Evolutionary conservation across 1,284 basidiomycete genomes (phyloP).

Genomic region (Ceratobasidium sp.): DNA sequence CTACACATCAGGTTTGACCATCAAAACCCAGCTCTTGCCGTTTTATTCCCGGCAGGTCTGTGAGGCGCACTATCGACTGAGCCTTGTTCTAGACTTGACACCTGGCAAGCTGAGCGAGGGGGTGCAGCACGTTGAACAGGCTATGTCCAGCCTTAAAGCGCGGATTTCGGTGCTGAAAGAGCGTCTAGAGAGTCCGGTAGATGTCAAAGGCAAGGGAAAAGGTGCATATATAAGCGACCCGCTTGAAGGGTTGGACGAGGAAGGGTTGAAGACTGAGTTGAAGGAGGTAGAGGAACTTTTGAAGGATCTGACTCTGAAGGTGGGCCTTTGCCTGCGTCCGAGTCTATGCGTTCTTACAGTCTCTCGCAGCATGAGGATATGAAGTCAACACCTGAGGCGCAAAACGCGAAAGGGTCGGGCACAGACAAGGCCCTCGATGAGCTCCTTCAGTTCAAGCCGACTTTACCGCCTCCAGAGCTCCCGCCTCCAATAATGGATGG

Average conservation of each 20-base stretch:
- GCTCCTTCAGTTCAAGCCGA: conserved; percentile 59
- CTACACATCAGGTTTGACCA: conserved; percentile 75
- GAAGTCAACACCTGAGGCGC: conserved; percentile 76
- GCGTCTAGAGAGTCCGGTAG: conserved; percentile 57
- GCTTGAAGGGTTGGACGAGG: conserved; percentile 62
- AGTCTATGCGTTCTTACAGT: background rate
- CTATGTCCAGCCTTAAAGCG: conserved; percentile 76
- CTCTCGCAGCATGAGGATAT: conserved; percentile 80
- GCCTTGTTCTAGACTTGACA: conserved; percentile 87
- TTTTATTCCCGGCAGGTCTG: conserved; percentile 85
- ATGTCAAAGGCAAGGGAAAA: conserved; percentile 75
- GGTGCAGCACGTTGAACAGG: conserved; percentile 79
- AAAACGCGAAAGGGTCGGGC: conserved; percentile 45
- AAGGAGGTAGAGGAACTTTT: conserved; percentile 80
- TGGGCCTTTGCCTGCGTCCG: conserved; percentile 51
- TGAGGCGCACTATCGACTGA: conserved; percentile 89
- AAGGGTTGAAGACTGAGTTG: conserved; percentile 77
- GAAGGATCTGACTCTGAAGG: conserved; percentile 85
- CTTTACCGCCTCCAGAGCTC: conserved; percentile 52
- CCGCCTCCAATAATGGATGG: conserved; percentile 52
- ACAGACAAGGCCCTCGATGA: conserved; percentile 75
- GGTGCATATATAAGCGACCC: conserved; percentile 56
- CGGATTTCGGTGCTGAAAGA: conserved; percentile 72
- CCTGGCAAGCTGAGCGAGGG: conserved; percentile 82
- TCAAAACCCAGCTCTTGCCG: conserved; percentile 79